Base-by-base conservation (phyloP, 177 flowering plant genomes). In the Vitis hybrid region DNA sequence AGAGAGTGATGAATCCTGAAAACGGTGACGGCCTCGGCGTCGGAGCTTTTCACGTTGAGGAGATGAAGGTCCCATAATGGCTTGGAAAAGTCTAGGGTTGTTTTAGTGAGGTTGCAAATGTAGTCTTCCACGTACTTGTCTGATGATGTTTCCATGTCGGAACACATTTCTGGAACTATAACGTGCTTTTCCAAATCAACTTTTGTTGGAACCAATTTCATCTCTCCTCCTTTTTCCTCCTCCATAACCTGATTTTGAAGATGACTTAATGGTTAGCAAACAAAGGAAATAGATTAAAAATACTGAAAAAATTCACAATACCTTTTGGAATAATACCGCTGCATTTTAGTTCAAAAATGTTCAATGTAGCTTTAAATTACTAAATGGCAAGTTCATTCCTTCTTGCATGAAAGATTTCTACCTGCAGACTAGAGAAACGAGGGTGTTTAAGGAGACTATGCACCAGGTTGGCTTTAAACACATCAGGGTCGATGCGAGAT, bases 21-120 rank as follows among this genome's bases (percentile, higher is more conserved):
- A 11, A 76, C 19, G 55, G 26, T 48, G 9, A 69, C 54, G 1
- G 56, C 70, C 32, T 59, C 66, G 9, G 76, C 67, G 2, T 66
- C 30, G 4, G 69, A 17, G 14, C 71, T 65, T 56, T 59, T 56
- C 17, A 77, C 19, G 70, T 70, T 66, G 9, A 77, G 73, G 14
- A 73, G 14, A 51, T 77, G 74, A 56, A 77, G 13, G n/a, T 77
- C 80, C 80, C 80, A 77, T 51, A 77, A 15, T 2, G 80, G 80
- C n/a, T 73, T 65, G 15, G 80, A 74, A 17, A 55, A 19, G 64
- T 74, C 72, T 9, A 76, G 52, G 11, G 61, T 18, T 17, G 69
- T 51, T 45, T 68, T 77, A 34, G 64, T 72, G 58, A 77, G 68
- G n/a, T 69, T 50, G 4, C 50, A 73, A 2, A 69, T 49, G 19